Evolutionary conservation across 345 rosid genomes (phyloP), one percentile per base, ranked within the genome.

Genomic region (Eucalyptus erythrocorys): DNA sequence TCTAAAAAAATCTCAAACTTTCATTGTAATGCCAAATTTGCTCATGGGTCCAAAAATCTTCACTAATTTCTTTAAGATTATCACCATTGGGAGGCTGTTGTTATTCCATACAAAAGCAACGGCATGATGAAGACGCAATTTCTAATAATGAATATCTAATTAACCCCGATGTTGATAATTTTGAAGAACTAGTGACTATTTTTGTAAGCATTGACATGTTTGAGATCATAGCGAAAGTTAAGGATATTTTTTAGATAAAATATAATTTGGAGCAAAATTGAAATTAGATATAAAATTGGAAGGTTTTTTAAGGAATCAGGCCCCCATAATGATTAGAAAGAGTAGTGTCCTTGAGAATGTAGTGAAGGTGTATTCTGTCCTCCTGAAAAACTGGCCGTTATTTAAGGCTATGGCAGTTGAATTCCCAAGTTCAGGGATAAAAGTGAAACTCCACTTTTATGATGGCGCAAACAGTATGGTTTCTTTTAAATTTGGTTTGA

Each of bases 61-160:
- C 8, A 6, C 16, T 6, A 30, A 30, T 61, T 61, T 61, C 34
- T 13, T 30, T 13, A 13, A 12, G 68, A 61, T 61, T 61, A 27
- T 61, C 4, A 13, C 15, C 2, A 30, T 30, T 4, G 16, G 34
- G 68, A 30, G 68, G 15, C 5, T 59, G 16, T 27, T 61, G 16
- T 61, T 61, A 12, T 6, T 61, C 68, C 34, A 61, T 13, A 61
- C 68, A 27, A 61, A 61, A 61, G 68, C 6, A 4, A 59, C 2
- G 0, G 4, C n/a, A 30, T 61, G 34, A 61, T 61, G 34, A 61
- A 30, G 34, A 61, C 4, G 7, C 0, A 1, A 8, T 13, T 24
- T 24, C 13, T 55, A 0, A 55, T 55, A 55, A 55, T 55, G 13
- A 55, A 55, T 30, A 10, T 55, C 27, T 55, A 55, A 55, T 26